phyloP scores from a whole-genome alignment of 2,329 filamentous ascomycete species.

The Arachnomyces sp. region DNA sequence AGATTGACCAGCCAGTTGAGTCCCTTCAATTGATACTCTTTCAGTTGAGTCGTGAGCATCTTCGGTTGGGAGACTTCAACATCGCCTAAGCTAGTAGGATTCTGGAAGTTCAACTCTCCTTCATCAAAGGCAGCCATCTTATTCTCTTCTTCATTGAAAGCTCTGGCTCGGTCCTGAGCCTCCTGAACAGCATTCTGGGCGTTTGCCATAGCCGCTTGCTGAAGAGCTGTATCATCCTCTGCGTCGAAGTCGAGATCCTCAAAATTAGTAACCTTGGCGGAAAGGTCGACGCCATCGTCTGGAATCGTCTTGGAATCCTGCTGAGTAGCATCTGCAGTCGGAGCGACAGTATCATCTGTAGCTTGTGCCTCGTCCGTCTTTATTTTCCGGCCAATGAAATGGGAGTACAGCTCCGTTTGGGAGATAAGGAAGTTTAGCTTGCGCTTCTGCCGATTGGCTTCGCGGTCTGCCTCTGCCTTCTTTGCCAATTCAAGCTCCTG shows the following conservation, averaged over 20 bases:
- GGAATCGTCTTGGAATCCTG: conserved; percentile 37
- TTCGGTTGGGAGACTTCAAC: conserved; percentile 92
- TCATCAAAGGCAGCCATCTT: conserved; percentile 73
- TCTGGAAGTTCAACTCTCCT: conserved; percentile 99
- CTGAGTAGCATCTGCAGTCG: conserved; percentile 46
- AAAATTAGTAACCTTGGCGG: conserved; percentile 79
- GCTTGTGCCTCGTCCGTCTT: conserved; percentile 95
- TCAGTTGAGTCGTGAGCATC: conserved; percentile 85
- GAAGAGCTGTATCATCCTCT: conserved; percentile 77
- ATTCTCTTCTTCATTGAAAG: conserved; percentile 71
- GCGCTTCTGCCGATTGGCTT: conserved; percentile 93
- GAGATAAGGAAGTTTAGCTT: conserved; percentile 99
- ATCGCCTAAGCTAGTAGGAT: conserved; percentile 88
- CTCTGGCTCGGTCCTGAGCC: conserved; percentile 83
- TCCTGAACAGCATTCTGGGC: conserved; percentile 93
- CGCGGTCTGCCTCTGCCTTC: conserved; percentile 92
- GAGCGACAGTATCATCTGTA: conserved; percentile 71
- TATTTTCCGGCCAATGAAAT: conserved; percentile 99
- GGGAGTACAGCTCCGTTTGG: conserved; percentile 96
- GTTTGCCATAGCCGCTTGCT: conserved; percentile 83
- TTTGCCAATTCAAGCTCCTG: conserved; percentile 95
- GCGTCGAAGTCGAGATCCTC: conserved; percentile 93
- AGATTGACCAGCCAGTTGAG: conserved; percentile 98
- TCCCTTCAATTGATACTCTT: conserved; percentile 98
- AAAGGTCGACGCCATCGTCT: conserved; percentile 42